Evolutionary conservation across 192 early-diverging fungal genomes (phyloP), one percentile per base, ranked within the genome.

Genomic region (Backusella australiensis): DNA sequence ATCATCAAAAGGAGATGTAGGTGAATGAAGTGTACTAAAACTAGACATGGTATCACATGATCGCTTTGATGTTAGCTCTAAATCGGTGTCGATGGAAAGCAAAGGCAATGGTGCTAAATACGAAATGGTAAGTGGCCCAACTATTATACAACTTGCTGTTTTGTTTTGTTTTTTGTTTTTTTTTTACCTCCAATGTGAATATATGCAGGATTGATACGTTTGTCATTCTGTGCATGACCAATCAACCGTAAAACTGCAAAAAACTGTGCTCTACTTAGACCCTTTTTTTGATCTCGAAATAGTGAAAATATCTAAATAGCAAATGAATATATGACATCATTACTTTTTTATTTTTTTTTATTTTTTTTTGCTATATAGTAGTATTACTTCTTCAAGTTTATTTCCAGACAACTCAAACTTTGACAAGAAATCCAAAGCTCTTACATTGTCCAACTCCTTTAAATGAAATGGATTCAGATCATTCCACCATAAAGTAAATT

Each of bases 151-250:
- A 6, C 7, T 11, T 26, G n/a, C 3, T 21, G 4, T 14, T 63
- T 29, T 63, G 0, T 26, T 6, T 26, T 59, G 0, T 29, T 6
- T 49, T 29, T 29, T 29, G 0, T 29, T 0, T 26, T 59, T 0
- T 29, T 6, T 49, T 78, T 71, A 82, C 80, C 76, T 72, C 74
- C 77, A 9, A 82, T 32, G 35, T 44, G 52, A 35, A 82, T 71
- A 26, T 78, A 36, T 59, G 78, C 76, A 44, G 49, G 76, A 26
- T 63, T 74, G 23, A 82, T 52, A 21, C 26, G 26, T 29, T 77
- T 70, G 38, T 74, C 80, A 67, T 75, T 78, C 41, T 82, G 80
- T 23, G 77, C 80, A 75, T 82, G 80, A 15, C 73, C 73, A 71
- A 78, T 73, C 15, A 82, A 46, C 35, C 80, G 72, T 9, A 82